Percentiles rank a stretch among this genome's conserved stretches.
Conservation (phyloP, 805 yeast species). For the Candida ipomoeae region DNA sequence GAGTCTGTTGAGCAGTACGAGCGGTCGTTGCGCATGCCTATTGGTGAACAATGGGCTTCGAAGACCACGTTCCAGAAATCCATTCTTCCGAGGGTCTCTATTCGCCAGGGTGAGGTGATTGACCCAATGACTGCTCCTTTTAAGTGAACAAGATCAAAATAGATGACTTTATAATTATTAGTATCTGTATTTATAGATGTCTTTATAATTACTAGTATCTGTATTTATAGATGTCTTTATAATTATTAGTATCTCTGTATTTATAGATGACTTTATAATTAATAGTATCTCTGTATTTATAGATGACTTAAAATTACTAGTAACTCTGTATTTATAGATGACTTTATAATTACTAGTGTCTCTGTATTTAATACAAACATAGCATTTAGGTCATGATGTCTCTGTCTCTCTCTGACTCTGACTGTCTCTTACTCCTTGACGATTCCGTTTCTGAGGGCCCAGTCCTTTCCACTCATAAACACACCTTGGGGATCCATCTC, state of each 20-base stretch:
- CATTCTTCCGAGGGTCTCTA: constrained; percentile 83
- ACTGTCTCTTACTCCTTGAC: constrained; percentile 21
- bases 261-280: too few relatives aligned
- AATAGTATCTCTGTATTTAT: neutral
- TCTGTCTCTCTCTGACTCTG: too few relatives aligned
- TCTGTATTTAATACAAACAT: too few relatives aligned
- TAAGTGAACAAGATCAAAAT: constrained; percentile 31
- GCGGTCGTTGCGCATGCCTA: constrained; percentile 88
- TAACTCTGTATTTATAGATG: too few relatives aligned
- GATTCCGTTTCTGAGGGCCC: constrained; percentile 82
- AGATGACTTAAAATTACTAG: too few relatives aligned
- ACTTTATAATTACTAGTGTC: too few relatives aligned
- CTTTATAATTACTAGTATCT: too few relatives aligned
- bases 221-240: too few relatives aligned
- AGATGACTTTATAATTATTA: too few relatives aligned
- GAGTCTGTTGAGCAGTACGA: constrained; percentile 94
- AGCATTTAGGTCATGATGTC: too few relatives aligned
- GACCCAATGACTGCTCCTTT: constrained; percentile 91
- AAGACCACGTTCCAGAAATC: constrained; percentile 80
- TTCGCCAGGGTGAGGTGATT: constrained; percentile 83
- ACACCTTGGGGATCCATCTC: constrained; percentile 78
- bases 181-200: neutral
- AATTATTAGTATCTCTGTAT: too few relatives aligned
- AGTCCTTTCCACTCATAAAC: constrained; percentile 68
- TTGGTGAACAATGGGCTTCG: constrained; percentile 95